These are phyloP conservation scores for Melanomma pulvis-pyrius DNA, from an alignment of 495 filamentous ascomycete genomes.

Conservation along the genomic window DNA sequence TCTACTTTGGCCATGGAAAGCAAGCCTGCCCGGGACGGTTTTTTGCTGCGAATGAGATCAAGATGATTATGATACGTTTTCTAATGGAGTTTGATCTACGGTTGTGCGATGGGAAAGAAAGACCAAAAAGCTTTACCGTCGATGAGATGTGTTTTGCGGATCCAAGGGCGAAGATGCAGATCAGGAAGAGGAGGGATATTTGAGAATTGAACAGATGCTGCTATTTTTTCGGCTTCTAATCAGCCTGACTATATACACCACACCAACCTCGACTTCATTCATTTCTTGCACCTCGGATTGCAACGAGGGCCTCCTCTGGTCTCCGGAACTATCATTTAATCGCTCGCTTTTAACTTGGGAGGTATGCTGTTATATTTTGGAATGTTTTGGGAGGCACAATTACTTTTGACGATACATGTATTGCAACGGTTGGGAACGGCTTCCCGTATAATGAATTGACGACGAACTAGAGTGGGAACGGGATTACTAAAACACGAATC, in stretches of 20 bases:
- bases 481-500: not conserved
- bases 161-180: conserved; percentile 4
- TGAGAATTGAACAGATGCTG: not conserved
- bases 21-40: conserved; percentile 61
- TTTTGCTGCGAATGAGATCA: conserved; percentile 55
- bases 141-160: conserved; percentile 12
- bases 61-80: conserved; percentile 43
- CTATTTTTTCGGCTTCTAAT: not conserved
- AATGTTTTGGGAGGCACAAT: not conserved
- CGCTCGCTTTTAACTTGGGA: too few species aligned
- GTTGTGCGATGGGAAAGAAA: not conserved
- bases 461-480: not conserved
- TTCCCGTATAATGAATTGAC: not conserved
- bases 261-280: not conserved
- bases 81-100: conserved; percentile 15
- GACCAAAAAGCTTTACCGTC: conserved; percentile 1
- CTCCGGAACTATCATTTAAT: not conserved
- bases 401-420: not conserved
- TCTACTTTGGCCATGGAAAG: conserved; percentile 53
- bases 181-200: conserved; percentile 9
- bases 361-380: not conserved
- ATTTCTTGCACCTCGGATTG: too few species aligned
- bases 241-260: not conserved
- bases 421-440: not conserved
- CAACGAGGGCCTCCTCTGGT: too few species aligned